Evolutionary conservation across 148 eudicot species (phyloP), one percentile per base, ranked within the genome.

Genomic region (Nyssa sinensis): DNA sequence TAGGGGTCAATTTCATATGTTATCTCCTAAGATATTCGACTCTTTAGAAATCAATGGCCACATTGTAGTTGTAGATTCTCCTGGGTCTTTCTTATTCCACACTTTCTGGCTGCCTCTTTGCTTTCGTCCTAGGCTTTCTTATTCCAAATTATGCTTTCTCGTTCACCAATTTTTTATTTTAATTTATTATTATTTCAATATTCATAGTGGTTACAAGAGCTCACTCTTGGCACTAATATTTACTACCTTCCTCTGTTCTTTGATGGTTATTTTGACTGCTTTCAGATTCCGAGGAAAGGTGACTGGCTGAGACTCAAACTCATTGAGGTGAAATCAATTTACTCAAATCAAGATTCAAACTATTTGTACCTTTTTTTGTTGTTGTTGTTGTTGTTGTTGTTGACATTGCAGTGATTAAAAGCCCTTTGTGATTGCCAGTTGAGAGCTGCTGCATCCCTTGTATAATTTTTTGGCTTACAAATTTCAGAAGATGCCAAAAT

Each of bases 401-500:
- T 49, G 58, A 69, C 74, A 57, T 81, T 85, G 81, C 83, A 79
- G 85, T 69, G 74, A 67, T 27, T 47, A 62, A 55, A 60, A 76
- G 85, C 80, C 47, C 63, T 61, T 65, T 79, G 75, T 74, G 71
- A 71, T 78, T 23, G 51, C 62, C 44, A 49, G 62, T 41, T 44
- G 12, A 23, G 59, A 63, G 74, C 73, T 76, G 63, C 74, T 69
- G 72, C 73, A 34, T 32, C 32, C 59, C n/a, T n/a, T n/a, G n/a
- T n/a, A n/a, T 33, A 21, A 28, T 21, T 79, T 80, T 74, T 64
- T 3, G 51, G 66, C 51, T 62, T 67, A 8, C 39, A 65, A 35
- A n/a, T 35, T 66, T 37, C 47, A 5, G 19, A 74, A 49, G 47
- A 51, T 49, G 33, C 66, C 49, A 70, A 78, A 72, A 59, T 83